Evolutionary conservation across 495 filamentous ascomycete species (phyloP).

Genomic region (Aspergillus ellipticus): DNA sequence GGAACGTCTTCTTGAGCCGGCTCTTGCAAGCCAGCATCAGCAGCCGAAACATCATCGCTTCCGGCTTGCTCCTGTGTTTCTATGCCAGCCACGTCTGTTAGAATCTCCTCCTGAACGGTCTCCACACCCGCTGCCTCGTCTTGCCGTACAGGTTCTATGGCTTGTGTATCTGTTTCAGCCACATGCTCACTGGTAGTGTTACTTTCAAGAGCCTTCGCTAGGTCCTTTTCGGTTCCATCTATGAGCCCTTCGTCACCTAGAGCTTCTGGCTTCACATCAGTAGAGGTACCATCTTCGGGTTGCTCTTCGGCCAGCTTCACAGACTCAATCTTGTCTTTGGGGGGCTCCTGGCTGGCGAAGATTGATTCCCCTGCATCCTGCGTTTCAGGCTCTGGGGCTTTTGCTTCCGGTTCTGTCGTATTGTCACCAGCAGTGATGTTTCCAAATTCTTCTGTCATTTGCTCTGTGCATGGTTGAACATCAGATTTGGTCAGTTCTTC

Average conservation of each 20-base stretch:
- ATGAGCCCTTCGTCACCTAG: constrained; percentile 6
- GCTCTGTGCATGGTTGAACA: neutral
- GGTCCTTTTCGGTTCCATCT: neutral
- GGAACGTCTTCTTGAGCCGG: constrained; percentile 7
- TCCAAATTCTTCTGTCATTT: neutral
- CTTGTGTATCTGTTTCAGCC: neutral
- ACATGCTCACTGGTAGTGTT: neutral
- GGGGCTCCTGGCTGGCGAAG: neutral
- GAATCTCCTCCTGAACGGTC: neutral
- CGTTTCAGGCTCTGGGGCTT: neutral
- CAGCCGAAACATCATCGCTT: neutral
- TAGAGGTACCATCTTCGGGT: neutral
- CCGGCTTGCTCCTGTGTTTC: constrained; percentile 9
- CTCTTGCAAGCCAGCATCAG: neutral
- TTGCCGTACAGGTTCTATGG: neutral
- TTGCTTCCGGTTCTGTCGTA: neutral
- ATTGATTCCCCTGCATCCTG: neutral
- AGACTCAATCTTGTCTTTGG: neutral
- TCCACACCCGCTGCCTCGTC: neutral
- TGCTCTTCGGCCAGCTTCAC: neutral
- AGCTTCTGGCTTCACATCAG: neutral
- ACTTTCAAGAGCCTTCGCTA: neutral
- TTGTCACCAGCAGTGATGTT: neutral
- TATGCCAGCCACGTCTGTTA: neutral
- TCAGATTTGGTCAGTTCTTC: neutral